phyloP scores from a whole-genome alignment of 148 eudicot genomes.

The Polygonum aviculare region DNA sequence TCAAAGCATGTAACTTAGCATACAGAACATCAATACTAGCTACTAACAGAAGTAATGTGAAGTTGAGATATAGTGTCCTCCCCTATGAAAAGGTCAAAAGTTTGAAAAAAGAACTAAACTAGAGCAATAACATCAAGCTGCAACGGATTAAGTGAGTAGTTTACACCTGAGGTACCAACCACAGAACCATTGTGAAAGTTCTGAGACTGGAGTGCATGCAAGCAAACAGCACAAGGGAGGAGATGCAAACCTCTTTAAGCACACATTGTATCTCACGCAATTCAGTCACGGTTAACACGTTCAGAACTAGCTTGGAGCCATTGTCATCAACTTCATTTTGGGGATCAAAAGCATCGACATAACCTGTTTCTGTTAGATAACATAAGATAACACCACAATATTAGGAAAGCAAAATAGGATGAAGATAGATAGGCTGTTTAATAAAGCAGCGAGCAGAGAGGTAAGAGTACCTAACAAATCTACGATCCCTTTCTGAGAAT shows the following conservation, averaged over 20 bases:
- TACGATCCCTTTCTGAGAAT: conserved; percentile 42
- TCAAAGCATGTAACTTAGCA: background rate
- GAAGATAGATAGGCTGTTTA: conserved; percentile 8
- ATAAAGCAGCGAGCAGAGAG: background rate
- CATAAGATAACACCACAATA: conserved; percentile 9
- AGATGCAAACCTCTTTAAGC: conserved; percentile 48
- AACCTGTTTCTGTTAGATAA: conserved; percentile 56
- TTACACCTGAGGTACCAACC: background rate
- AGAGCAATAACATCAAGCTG: background rate
- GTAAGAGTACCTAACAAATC: conserved; percentile 47
- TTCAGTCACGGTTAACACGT: conserved; percentile 58
- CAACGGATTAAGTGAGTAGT: background rate
- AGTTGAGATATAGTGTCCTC: background rate
- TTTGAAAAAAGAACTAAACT: background rate
- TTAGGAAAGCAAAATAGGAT: background rate
- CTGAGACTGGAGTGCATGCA: background rate
- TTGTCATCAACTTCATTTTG: conserved; percentile 28
- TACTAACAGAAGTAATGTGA: background rate
- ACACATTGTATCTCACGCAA: conserved; percentile 46
- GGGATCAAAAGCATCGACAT: conserved; percentile 28
- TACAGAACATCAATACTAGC: background rate
- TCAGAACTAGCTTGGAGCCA: conserved; percentile 50
- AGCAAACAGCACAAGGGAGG: background rate
- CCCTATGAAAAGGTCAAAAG: background rate
- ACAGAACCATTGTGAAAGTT: background rate